Conservation (phyloP, 2,329 filamentous ascomycete species). For the Raffaelea arxii region DNA sequence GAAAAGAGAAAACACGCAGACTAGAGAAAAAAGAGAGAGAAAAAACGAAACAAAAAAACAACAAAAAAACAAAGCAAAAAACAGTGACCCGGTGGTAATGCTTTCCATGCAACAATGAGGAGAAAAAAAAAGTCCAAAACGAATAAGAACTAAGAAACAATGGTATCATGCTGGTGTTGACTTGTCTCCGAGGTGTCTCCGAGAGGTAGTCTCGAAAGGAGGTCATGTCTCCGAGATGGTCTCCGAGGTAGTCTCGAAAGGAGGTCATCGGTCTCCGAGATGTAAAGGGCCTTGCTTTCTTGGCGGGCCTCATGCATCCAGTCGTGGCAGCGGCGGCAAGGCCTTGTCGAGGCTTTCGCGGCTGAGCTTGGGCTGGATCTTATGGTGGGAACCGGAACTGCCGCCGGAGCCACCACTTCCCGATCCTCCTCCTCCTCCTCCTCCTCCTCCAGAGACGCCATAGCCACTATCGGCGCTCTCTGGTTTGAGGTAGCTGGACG, state of each 20-base stretch:
- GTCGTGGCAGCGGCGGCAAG: conserved; percentile 43
- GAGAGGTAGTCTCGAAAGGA: too few relatives aligned
- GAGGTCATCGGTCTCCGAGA: too few relatives aligned
- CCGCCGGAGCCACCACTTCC: conserved; percentile 15
- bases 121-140: conserved; percentile 7
- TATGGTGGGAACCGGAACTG: conserved; percentile 18
- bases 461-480: conserved; percentile 40
- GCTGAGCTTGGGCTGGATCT: conserved; percentile 31
- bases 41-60: neutral
- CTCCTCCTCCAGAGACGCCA: conserved; percentile 22
- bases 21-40: conserved; percentile 5
- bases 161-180: neutral
- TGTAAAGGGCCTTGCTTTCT: too few relatives aligned
- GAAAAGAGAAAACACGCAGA: neutral
- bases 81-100: neutral
- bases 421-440: too few relatives aligned
- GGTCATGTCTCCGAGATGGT: too few relatives aligned
- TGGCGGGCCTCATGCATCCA: too few relatives aligned
- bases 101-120: conserved; percentile 1
- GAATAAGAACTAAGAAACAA: conserved; percentile 10
- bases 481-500: conserved; percentile 28
- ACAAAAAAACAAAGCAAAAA: conserved; percentile 3
- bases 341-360: conserved; percentile 51
- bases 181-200: too few relatives aligned
- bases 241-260: too few relatives aligned